Conservation (phyloP, 2,329 filamentous ascomycete genomes). For the Rutstroemia sydowiana region DNA sequence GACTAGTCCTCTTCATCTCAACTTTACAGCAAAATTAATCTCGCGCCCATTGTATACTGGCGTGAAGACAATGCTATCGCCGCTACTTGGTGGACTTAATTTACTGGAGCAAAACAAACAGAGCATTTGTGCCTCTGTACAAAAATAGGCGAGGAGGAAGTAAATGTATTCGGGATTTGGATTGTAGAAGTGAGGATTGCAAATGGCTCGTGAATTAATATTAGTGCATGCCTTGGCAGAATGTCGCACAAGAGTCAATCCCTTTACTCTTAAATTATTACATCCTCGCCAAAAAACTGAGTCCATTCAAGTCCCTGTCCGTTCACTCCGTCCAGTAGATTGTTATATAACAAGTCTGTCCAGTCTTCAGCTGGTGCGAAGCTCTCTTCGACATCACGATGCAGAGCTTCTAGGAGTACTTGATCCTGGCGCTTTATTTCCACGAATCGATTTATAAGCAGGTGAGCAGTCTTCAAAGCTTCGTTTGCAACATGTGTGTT, state of each 20-base stretch:
- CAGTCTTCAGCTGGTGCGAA: not conserved
- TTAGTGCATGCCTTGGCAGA: not conserved
- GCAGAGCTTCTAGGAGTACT: constrained; percentile 14
- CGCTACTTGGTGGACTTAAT: too few relatives aligned
- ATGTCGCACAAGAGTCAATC: not conserved
- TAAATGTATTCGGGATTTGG: too few relatives aligned
- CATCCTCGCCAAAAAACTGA: constrained; percentile 1
- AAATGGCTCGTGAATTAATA: not conserved
- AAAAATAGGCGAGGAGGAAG: too few relatives aligned
- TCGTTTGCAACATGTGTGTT: constrained; percentile 18
- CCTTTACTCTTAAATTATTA: not conserved
- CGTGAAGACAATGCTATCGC: too few relatives aligned
- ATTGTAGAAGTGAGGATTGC: too few relatives aligned
- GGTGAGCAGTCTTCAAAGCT: constrained; percentile 17
- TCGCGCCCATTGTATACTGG: too few relatives aligned
- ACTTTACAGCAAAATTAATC: too few relatives aligned
- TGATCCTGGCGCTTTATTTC: constrained; percentile 15
- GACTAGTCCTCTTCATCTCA: too few relatives aligned
- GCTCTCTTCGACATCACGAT: constrained; percentile 11
- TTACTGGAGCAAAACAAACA: too few relatives aligned
- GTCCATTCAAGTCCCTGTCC: constrained; percentile 1
- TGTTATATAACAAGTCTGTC: not conserved
- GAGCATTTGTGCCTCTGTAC: too few relatives aligned
- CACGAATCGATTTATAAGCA: constrained; percentile 18
- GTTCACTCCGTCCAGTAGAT: not conserved